Evolutionary conservation across 2,329 filamentous ascomycete species (phyloP).

Genomic region (Penicillium concentricum): DNA sequence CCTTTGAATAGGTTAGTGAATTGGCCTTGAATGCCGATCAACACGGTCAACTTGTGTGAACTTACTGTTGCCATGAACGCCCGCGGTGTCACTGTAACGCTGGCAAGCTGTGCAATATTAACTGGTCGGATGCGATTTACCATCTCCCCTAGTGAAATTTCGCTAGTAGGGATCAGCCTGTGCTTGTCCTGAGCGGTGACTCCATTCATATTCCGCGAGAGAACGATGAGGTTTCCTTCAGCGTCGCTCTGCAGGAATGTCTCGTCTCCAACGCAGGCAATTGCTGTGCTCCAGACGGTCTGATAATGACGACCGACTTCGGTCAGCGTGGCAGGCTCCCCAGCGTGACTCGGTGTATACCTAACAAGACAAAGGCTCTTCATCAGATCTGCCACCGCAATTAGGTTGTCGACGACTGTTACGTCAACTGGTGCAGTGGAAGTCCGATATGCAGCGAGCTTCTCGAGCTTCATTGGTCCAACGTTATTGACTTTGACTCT

Average conservation of each 20-base stretch:
- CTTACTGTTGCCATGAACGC: slow-evolving; percentile 88
- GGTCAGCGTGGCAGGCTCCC: slow-evolving; percentile 61
- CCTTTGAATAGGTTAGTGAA: slow-evolving; percentile 48
- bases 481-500: slow-evolving; percentile 43
- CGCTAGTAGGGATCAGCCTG: slow-evolving; percentile 70
- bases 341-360: slow-evolving; percentile 60
- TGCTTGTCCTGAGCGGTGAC: slow-evolving; percentile 72
- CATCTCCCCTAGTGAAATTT: slow-evolving; percentile 87
- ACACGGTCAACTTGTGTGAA: slow-evolving; percentile 6
- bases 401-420: slow-evolving; percentile 68
- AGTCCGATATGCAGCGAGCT: slow-evolving; percentile 73
- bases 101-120: slow-evolving; percentile 62
- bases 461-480: slow-evolving; percentile 57
- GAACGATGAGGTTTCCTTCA: slow-evolving; percentile 80
- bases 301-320: slow-evolving; percentile 81
- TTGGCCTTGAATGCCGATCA: background rate
- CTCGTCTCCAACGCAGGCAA: slow-evolving; percentile 69
- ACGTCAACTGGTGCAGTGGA: slow-evolving; percentile 82
- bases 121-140: slow-evolving; percentile 84
- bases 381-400: slow-evolving; percentile 89
- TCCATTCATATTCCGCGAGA: slow-evolving; percentile 70
- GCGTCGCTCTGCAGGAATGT: slow-evolving; percentile 82
- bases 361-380: slow-evolving; percentile 82
- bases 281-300: slow-evolving; percentile 76
- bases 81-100: slow-evolving; percentile 70